Evolutionary conservation across 768 basidiomycete species (phyloP).

Genomic region (Phaffia tasmanica): DNA sequence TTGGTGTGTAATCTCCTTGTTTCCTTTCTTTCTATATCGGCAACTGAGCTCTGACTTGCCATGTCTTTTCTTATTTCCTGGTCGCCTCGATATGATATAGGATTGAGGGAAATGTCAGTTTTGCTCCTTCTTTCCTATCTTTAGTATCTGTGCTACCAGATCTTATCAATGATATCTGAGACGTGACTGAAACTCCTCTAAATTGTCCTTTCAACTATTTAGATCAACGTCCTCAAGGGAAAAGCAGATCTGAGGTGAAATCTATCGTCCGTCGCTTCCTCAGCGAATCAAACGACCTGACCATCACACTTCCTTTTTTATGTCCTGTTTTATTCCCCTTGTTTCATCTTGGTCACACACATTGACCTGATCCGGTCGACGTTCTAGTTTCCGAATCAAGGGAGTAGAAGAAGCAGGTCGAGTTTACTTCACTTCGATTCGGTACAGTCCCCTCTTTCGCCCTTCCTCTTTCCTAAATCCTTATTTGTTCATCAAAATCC

Average conservation of each 20-base stretch:
- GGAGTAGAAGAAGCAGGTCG: constrained; percentile 8
- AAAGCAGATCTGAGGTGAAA: constrained; percentile 12
- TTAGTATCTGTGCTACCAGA: too few relatives aligned
- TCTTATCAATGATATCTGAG: too few relatives aligned
- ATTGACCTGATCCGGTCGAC: not conserved
- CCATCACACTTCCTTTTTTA: not conserved
- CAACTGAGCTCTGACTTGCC: not conserved
- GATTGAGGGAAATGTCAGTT: constrained; percentile 12
- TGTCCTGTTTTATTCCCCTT: not conserved
- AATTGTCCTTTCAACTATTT: not conserved
- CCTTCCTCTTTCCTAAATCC: not conserved
- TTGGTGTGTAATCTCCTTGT: not conserved
- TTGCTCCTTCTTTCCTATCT: not conserved
- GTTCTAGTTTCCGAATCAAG: constrained; percentile 13
- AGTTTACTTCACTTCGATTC: constrained; percentile 25
- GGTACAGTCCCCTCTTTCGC: not conserved
- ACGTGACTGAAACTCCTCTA: too few relatives aligned
- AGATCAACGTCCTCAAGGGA: constrained; percentile 20
- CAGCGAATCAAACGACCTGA: not conserved
- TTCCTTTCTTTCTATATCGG: not conserved
- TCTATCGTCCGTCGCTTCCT: not conserved
- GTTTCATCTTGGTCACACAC: not conserved
- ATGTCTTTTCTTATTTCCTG: not conserved
- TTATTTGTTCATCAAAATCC: not conserved
- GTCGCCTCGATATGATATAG: not conserved